phyloP scores from a whole-genome alignment of 176 grass and related monocot species.

The Oryza glaberrima region DNA sequence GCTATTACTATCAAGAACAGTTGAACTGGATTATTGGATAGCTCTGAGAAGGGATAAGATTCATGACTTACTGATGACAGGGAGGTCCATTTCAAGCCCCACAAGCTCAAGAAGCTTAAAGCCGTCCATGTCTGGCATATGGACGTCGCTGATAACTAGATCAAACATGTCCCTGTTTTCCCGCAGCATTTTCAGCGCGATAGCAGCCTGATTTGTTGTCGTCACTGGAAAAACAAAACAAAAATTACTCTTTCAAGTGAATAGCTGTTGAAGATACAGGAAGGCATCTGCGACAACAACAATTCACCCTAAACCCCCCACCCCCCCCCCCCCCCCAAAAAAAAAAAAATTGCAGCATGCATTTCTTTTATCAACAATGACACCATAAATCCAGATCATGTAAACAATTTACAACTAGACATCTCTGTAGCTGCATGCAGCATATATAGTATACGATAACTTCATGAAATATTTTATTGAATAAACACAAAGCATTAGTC shows the following conservation, averaged over 20 bases:
- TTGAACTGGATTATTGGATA: not conserved
- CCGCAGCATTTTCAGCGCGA: constrained; percentile 73
- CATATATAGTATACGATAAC: constrained; percentile 25
- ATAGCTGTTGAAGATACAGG: constrained; percentile 2
- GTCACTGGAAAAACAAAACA: constrained; percentile 57
- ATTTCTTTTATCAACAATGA: not conserved
- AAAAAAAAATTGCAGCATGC: constrained; percentile 11
- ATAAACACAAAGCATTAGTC: constrained; percentile 17
- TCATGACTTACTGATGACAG: constrained; percentile 82
- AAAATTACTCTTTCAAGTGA: not conserved
- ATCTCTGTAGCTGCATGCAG: constrained; percentile 8
- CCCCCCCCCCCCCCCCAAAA: too few relatives aligned
- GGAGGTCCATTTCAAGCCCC: constrained; percentile 95
- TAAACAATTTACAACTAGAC: not conserved
- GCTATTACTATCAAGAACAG: constrained; percentile 13
- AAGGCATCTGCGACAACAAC: constrained; percentile 22
- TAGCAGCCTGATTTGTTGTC: constrained; percentile 81
- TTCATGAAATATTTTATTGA: constrained; percentile 11
- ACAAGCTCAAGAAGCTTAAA: constrained; percentile 97
- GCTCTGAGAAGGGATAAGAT: constrained; percentile 13
- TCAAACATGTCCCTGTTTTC: constrained; percentile 91
- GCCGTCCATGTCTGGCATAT: constrained; percentile 97
- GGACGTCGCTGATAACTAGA: constrained; percentile 97
- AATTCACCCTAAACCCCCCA: not conserved
- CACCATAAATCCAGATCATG: constrained; percentile 12